Conservation (phyloP, 176 grass and related monocot genomes). For the Coix lacrymajobi region DNA sequence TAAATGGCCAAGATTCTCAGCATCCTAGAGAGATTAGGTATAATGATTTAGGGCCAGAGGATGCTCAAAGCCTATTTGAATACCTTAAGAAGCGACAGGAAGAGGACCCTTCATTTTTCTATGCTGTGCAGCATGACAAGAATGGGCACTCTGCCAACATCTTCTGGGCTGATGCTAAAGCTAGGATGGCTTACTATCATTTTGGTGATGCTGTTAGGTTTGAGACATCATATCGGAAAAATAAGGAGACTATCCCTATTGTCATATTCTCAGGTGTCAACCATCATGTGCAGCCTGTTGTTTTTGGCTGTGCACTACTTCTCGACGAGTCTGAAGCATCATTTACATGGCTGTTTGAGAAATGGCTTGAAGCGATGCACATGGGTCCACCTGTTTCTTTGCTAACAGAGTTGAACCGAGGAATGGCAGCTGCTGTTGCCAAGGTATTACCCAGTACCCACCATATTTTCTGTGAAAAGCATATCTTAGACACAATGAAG, state of each 20-base stretch:
- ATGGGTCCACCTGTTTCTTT: slow-evolving; percentile 60
- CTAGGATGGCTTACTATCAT: slow-evolving; percentile 84
- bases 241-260: slow-evolving; percentile 72
- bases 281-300: slow-evolving; percentile 76
- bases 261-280: slow-evolving; percentile 89
- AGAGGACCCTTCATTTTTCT: slow-evolving; percentile 80
- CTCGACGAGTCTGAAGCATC: slow-evolving; percentile 84
- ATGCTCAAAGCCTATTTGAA: slow-evolving; percentile 71
- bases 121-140: slow-evolving; percentile 64
- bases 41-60: slow-evolving; percentile 83
- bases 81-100: slow-evolving; percentile 64
- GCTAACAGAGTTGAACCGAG: slow-evolving; percentile 62
- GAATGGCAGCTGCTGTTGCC: slow-evolving; percentile 52
- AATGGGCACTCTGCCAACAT: slow-evolving; percentile 60
- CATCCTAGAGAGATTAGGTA: slow-evolving; percentile 52
- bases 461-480: slow-evolving; percentile 74
- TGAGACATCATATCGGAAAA: slow-evolving; percentile 55
- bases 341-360: slow-evolving; percentile 85
- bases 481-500: slow-evolving; percentile 56
- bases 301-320: slow-evolving; percentile 87
- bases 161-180: slow-evolving; percentile 83
- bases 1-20: slow-evolving; percentile 60
- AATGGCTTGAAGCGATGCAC: slow-evolving; percentile 89
- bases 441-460: slow-evolving; percentile 61
- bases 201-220: slow-evolving; percentile 84